These are phyloP conservation scores for Trametes sanguinea DNA, from an alignment of 768 basidiomycete species.

Conservation along the genomic window DNA sequence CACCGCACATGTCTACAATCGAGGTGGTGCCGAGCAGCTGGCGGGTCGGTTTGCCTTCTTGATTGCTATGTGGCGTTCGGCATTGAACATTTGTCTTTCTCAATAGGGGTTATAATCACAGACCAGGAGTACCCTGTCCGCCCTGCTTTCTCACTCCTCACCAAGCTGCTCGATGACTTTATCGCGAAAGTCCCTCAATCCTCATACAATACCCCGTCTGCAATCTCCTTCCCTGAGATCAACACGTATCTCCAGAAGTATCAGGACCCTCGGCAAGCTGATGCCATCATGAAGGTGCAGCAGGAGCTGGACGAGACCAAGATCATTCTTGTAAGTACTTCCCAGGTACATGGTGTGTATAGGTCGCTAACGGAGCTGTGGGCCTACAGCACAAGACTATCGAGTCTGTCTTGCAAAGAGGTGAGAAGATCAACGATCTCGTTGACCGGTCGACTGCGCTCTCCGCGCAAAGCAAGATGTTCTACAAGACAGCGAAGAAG, in stretches of 20 bases:
- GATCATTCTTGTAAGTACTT: constrained; percentile 81
- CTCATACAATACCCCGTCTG: constrained; percentile 60
- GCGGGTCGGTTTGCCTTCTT: constrained; percentile 57
- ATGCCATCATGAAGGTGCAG: constrained; percentile 98
- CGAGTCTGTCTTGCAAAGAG: constrained; percentile 92
- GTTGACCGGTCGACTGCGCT: constrained; percentile 91
- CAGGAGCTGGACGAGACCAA: constrained; percentile 99
- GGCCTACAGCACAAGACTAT: constrained; percentile 92
- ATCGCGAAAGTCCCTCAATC: constrained; percentile 74
- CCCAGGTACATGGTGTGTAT: neutral
- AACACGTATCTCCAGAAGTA: constrained; percentile 84
- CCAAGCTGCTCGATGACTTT: constrained; percentile 94
- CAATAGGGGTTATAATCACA: constrained; percentile 83
- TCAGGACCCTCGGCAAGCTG: constrained; percentile 96
- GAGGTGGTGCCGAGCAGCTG: constrained; percentile 82
- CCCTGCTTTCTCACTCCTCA: constrained; percentile 92
- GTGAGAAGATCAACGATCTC: constrained; percentile 94
- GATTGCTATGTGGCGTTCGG: neutral
- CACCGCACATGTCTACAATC: constrained; percentile 90
- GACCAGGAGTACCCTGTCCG: constrained; percentile 97
- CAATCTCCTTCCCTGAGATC: constrained; percentile 78
- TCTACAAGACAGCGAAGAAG: constrained; percentile 99
- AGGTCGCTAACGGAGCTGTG: neutral
- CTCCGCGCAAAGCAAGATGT: constrained; percentile 93
- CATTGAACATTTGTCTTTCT: neutral